These are phyloP conservation scores for Haematococcus lacustris DNA, from an alignment of 139 green algal species.

Conservation along the genomic window DNA sequence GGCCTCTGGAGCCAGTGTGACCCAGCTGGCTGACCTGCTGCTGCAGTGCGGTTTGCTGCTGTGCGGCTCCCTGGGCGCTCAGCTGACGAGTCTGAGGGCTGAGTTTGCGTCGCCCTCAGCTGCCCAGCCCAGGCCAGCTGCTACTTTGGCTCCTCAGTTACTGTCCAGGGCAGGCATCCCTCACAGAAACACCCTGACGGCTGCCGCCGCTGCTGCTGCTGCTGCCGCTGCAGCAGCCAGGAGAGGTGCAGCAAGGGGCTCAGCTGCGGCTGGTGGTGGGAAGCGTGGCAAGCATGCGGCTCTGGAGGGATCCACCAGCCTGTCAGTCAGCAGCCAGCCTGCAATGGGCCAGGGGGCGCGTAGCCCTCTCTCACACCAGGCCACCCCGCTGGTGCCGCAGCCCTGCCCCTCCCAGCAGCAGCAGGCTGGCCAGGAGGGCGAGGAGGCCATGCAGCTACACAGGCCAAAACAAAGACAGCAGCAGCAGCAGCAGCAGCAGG, in stretches of 20 bases:
- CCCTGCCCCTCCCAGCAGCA: too few species aligned
- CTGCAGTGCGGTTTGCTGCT: background rate
- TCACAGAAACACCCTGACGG: background rate
- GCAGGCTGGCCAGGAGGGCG: too few species aligned
- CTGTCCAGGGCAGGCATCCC: background rate
- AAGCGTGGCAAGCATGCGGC: background rate
- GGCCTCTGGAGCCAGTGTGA: too few species aligned
- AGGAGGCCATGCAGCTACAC: too few species aligned
- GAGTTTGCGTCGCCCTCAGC: background rate
- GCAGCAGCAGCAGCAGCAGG: too few species aligned
- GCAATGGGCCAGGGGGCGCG: background rate
- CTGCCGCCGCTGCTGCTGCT: background rate
- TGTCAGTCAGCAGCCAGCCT: background rate
- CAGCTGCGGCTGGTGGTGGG: background rate
- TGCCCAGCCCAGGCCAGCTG: background rate
- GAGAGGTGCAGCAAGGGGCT: background rate
- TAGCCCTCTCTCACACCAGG: too few species aligned
- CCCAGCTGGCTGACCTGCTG: background rate
- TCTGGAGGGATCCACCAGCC: background rate
- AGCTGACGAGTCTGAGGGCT: too few species aligned
- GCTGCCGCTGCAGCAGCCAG: background rate
- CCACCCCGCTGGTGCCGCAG: too few species aligned
- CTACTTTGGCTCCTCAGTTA: background rate
- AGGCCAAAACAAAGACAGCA: too few species aligned
- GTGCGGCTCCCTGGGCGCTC: too few species aligned